A percentile compares a stretch with the other conserved stretches of the same genome.
Conservation (phyloP, 164 flowering plant genomes). For the Houttuynia cordata region DNA sequence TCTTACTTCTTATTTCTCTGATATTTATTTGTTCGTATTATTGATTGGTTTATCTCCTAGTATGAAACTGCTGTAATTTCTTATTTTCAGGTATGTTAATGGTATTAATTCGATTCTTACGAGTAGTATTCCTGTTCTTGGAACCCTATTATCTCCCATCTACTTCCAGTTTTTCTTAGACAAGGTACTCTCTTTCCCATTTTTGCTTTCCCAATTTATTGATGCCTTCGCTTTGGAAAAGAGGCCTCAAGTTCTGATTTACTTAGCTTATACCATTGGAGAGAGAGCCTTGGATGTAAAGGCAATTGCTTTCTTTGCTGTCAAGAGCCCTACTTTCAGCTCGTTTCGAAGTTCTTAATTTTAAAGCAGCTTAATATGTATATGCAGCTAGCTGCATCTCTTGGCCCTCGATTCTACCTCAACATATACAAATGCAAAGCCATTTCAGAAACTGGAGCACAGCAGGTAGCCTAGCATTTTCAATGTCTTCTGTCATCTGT, state of each 20-base stretch:
- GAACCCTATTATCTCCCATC: conserved; percentile 71
- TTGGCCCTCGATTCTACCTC: conserved; percentile 82
- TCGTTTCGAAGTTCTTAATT: not conserved
- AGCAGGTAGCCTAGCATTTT: conserved; percentile 42
- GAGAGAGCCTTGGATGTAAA: not conserved
- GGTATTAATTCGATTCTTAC: conserved; percentile 68
- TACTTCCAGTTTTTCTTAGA: conserved; percentile 96
- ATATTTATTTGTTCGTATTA: not conserved
- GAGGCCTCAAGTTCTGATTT: not conserved
- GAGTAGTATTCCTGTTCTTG: conserved; percentile 85
- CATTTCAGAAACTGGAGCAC: conserved; percentile 96
- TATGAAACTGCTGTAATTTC: not conserved
- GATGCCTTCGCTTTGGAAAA: not conserved
- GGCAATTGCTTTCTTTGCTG: not conserved
- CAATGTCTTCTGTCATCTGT: too few species aligned
- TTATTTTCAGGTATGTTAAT: conserved; percentile 75
- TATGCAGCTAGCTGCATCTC: conserved; percentile 91
- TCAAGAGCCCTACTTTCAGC: not conserved
- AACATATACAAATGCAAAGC: conserved; percentile 96
- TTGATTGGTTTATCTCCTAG: not conserved
- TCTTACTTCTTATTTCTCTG: not conserved
- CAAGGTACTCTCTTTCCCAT: conserved; percentile 42
- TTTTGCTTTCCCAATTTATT: not conserved
- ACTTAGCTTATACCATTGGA: too few species aligned
- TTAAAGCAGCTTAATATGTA: not conserved